phyloP scores from a whole-genome alignment of 2,329 filamentous ascomycete genomes.

The Cladophialophora psammophila region DNA sequence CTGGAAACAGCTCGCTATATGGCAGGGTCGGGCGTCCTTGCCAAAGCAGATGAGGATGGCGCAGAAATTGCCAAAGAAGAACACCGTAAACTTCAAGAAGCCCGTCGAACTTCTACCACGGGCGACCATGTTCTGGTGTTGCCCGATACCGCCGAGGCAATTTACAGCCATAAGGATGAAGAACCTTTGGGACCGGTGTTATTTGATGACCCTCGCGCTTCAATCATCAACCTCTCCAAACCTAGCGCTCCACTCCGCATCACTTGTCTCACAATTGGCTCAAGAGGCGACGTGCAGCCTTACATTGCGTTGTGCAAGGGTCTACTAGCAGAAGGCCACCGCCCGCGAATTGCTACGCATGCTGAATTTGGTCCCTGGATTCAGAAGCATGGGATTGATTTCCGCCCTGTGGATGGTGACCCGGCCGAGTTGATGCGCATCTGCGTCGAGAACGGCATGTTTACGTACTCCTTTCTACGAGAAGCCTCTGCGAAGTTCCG shows the following conservation, averaged over 20 bases:
- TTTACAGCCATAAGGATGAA: constrained; percentile 45
- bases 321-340: constrained; percentile 85
- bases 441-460: constrained; percentile 97
- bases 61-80: constrained; percentile 80
- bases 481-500: constrained; percentile 89
- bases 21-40: constrained; percentile 71
- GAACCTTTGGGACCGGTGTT: constrained; percentile 49
- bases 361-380: constrained; percentile 89
- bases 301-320: constrained; percentile 97
- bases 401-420: constrained; percentile 85
- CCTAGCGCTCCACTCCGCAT: constrained; percentile 79
- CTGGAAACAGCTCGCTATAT: constrained; percentile 76
- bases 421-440: constrained; percentile 94
- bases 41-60: constrained; percentile 72
- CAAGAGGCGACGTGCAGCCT: constrained; percentile 93
- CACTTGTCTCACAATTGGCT: constrained; percentile 95
- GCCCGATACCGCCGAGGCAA: constrained; percentile 39
- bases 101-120: constrained; percentile 60
- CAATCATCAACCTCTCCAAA: constrained; percentile 84
- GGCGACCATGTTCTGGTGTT: constrained; percentile 42
- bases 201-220: constrained; percentile 88
- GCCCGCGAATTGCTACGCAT: constrained; percentile 87
- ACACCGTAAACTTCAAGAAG: constrained; percentile 79
- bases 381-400: constrained; percentile 91
- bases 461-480: constrained; percentile 87